These are phyloP conservation scores for Exophiala alcalophila DNA, from an alignment of 2,329 filamentous ascomycete species.

Conservation along the genomic window DNA sequence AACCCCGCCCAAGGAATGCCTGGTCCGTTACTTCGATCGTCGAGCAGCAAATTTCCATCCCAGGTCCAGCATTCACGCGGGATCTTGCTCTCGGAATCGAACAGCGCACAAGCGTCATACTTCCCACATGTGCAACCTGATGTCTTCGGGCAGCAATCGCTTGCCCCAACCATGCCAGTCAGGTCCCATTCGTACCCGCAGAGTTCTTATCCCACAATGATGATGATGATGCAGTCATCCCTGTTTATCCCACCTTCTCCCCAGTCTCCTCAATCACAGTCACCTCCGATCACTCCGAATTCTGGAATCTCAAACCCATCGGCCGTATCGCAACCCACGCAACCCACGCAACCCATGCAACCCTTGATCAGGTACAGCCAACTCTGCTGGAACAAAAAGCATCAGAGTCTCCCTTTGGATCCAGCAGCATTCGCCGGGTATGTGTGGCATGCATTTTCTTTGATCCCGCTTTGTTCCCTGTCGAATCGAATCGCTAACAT, in stretches of 20 bases:
- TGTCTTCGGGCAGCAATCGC: conserved; percentile 1
- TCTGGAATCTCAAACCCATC: conserved; percentile 1
- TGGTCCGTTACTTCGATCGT: conserved; percentile 34
- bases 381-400: conserved; percentile 16
- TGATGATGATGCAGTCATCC: conserved; percentile 9
- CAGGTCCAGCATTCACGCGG: conserved; percentile 73
- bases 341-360: conserved; percentile 8
- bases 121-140: conserved; percentile 8
- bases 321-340: neutral
- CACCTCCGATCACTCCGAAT: conserved; percentile 13
- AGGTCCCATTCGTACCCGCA: conserved; percentile 13
- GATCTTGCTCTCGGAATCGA: conserved; percentile 44
- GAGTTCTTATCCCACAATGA: conserved; percentile 12
- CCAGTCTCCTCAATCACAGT: conserved; percentile 16
- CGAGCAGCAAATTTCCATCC: conserved; percentile 56
- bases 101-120: conserved; percentile 9
- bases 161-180: conserved; percentile 2
- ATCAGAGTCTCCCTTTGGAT: conserved; percentile 22
- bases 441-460: neutral
- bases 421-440: conserved; percentile 22
- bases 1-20: conserved; percentile 21
- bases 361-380: conserved; percentile 21
- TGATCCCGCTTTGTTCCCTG: neutral
- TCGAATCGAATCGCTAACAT: neutral
- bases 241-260: conserved; percentile 13